Conservation (phyloP, 2,329 filamentous ascomycete genomes). For the Coleophoma crateriformis region DNA sequence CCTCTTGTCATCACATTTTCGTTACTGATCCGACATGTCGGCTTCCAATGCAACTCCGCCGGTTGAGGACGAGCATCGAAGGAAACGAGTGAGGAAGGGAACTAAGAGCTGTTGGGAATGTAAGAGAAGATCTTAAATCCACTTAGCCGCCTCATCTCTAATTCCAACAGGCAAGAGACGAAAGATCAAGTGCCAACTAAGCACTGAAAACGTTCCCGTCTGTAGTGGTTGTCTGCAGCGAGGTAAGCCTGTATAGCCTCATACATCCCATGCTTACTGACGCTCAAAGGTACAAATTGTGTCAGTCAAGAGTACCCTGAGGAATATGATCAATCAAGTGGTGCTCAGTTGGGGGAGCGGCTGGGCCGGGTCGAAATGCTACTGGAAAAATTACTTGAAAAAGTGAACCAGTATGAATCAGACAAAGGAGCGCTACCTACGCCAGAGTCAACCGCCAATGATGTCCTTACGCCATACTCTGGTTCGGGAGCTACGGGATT, state of each 20-base stretch:
- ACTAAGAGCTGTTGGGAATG: slow-evolving; percentile 55
- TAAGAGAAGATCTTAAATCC: slow-evolving; percentile 25
- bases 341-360: slow-evolving; percentile 21
- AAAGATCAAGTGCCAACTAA: slow-evolving; percentile 45
- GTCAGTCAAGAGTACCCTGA: slow-evolving; percentile 26
- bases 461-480: slow-evolving; percentile 18
- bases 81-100: slow-evolving; percentile 36
- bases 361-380: slow-evolving; percentile 23
- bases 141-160: neutral
- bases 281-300: slow-evolving; percentile 15
- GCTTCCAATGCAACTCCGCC: neutral
- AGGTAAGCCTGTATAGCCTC: slow-evolving; percentile 2
- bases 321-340: slow-evolving; percentile 19
- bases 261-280: no score
- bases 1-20: neutral
- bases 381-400: slow-evolving; percentile 21
- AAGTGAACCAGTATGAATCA: slow-evolving; percentile 19
- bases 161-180: slow-evolving; percentile 30
- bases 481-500: slow-evolving; percentile 3
- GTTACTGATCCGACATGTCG: neutral
- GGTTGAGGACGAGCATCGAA: slow-evolving; percentile 17
- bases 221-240: slow-evolving; percentile 42
- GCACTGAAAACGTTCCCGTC: slow-evolving; percentile 27
- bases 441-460: slow-evolving; percentile 20
- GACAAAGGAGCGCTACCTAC: slow-evolving; percentile 22